Evolutionary conservation across 202 grass and related monocot genomes (phyloP), one percentile per base, ranked within the genome.

Genomic region (Zoysia matrella): DNA sequence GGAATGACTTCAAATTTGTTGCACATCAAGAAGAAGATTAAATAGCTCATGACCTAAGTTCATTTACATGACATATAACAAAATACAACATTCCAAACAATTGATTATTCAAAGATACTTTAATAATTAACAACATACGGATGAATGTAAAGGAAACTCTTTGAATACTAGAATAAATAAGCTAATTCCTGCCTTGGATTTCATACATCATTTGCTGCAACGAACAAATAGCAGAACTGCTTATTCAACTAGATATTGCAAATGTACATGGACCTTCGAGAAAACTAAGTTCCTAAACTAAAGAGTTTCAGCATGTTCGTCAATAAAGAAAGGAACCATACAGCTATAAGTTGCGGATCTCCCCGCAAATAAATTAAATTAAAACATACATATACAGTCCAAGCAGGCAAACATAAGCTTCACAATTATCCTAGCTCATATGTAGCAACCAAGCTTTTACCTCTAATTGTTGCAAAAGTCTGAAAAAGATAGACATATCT

Each of bases 401-500:
- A 22, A 22, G 22, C 22, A 22, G 78, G 52, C 56, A 71, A 86
- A 57, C 64, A 50, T 45, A 44, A 54, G 54, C 51, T 87, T 80
- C 64, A 72, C 71, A 76, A 73, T 70, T 86, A 83, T 60, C 80
- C 88, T 87, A 90, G 64, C 61, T 76, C 45, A 72, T 11, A 70
- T 80, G 53, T 76, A 75, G 76, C 76, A 64, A 75, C 42, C 45
- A 22, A 22, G 22, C 22, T 22, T 86, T 83, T 90, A 87, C 88
- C 88, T 83, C 69, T 76, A 60, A 78, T 81, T 75, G 76, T 85
- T 87, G 77, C 87, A 90, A 46, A 92, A 94, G 67, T 92, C 89
- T 2, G 92, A 94, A 72, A 94, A 85, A 72, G 75, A 92, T 57
- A 85, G 89, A 64, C 77, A 94, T 75, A 89, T 86, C 73, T 72